phyloP scores from a whole-genome alignment of 164 flowering plant species.

The Pachysandra terminalis region DNA sequence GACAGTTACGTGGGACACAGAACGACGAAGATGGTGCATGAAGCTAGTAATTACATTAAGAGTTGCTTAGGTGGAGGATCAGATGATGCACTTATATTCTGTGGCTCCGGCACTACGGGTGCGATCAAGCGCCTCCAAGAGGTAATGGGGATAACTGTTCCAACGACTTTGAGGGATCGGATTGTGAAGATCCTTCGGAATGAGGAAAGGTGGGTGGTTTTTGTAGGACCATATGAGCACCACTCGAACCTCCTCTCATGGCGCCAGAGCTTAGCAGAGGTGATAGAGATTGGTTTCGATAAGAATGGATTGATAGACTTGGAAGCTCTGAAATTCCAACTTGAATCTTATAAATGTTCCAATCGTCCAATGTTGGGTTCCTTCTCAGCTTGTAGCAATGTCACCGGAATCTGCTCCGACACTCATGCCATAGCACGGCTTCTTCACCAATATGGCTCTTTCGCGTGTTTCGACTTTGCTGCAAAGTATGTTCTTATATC shows the following conservation, averaged over 20 bases:
- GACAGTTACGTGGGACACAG: constrained; percentile 55
- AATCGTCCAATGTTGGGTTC: constrained; percentile 57
- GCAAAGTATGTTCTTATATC: constrained; percentile 35
- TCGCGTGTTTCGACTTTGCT: constrained; percentile 67
- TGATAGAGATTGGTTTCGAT: constrained; percentile 34
- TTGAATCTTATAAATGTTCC: constrained; percentile 26
- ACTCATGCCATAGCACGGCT: constrained; percentile 45
- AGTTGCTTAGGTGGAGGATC: constrained; percentile 44
- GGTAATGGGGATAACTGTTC: constrained; percentile 50
- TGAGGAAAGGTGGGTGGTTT: constrained; percentile 66
- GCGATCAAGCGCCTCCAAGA: constrained; percentile 66
- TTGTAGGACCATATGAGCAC: constrained; percentile 65
- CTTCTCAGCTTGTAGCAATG: constrained; percentile 74
- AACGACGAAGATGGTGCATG: constrained; percentile 43
- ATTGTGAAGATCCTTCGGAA: constrained; percentile 21
- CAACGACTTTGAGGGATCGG: constrained; percentile 39
- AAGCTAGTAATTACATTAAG: constrained; percentile 50
- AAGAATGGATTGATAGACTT: constrained; percentile 51
- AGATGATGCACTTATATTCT: constrained; percentile 48
- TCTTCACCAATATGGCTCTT: constrained; percentile 51
- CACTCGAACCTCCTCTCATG: constrained; percentile 58
- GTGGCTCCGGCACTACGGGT: constrained; percentile 61
- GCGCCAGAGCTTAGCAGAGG: constrained; percentile 56
- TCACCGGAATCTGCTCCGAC: constrained; percentile 49
- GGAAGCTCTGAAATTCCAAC: constrained; percentile 33